phyloP scores from a whole-genome alignment of 371 early-diverging fungal species.

The Mucor mucedo region DNA sequence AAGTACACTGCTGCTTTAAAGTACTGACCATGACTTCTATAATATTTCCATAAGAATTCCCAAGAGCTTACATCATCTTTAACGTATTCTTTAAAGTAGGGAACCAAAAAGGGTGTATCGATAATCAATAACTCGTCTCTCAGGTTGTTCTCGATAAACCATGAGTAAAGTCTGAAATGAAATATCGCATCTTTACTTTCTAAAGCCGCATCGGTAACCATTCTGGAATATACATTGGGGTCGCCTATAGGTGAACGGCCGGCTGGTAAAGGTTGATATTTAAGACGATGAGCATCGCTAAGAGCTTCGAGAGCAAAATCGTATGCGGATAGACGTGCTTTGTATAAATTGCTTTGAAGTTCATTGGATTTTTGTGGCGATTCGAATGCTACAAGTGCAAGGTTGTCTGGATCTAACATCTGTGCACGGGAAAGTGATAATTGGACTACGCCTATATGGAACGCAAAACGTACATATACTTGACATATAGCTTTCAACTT shows the following conservation, averaged over 20 bases:
- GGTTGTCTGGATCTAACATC: conserved; percentile 65
- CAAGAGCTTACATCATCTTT: conserved; percentile 47
- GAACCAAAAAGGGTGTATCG: conserved; percentile 66
- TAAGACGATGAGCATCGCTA: conserved; percentile 43
- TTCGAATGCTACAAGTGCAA: conserved; percentile 53
- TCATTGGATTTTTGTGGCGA: conserved; percentile 13
- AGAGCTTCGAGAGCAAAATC: conserved; percentile 10
- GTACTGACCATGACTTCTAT: conserved; percentile 66
- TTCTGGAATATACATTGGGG: conserved; percentile 1
- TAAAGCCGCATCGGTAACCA: conserved; percentile 50
- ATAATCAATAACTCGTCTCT: conserved; percentile 35
- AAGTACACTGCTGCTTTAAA: conserved; percentile 71
- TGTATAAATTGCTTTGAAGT: neutral
- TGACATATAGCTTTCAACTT: conserved; percentile 66
- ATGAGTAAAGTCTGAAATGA: conserved; percentile 73
- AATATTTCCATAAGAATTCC: conserved; percentile 80
- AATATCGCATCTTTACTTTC: conserved; percentile 64
- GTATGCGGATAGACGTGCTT: conserved; percentile 5
- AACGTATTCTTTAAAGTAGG: conserved; percentile 66
- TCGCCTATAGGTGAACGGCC: conserved; percentile 3
- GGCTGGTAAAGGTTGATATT: neutral
- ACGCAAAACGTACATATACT: conserved; percentile 57
- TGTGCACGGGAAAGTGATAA: conserved; percentile 75
- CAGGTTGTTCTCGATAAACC: conserved; percentile 58
- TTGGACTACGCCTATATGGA: conserved; percentile 65